These are phyloP conservation scores for Plasmodiophora brassicae DNA, from an alignment of 208 protist genomes.

Conservation along the genomic window DNA sequence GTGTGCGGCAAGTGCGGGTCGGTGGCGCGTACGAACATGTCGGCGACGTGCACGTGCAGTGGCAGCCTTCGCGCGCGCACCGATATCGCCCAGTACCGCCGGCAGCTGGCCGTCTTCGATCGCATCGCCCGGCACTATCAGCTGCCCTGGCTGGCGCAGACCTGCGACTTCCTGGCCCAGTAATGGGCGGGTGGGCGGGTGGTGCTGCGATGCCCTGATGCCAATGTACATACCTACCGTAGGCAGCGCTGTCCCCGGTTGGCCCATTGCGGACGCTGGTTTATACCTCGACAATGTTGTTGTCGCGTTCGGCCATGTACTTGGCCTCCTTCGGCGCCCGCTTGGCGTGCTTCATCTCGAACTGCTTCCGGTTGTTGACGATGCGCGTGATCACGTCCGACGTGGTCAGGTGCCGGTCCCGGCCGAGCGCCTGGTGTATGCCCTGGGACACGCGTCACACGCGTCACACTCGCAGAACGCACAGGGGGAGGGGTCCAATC, in stretches of 20 bases:
- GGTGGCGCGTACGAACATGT: conserved; percentile 19
- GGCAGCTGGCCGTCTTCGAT: too few relatives aligned
- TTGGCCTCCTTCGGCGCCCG: conserved; percentile 42
- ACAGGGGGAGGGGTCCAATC: background rate
- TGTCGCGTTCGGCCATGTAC: background rate
- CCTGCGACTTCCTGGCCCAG: too few relatives aligned
- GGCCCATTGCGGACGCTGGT: too few relatives aligned
- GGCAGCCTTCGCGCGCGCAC: background rate
- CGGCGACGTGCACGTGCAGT: background rate
- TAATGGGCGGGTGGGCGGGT: too few relatives aligned
- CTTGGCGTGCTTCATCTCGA: conserved; percentile 52
- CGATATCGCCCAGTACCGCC: too few relatives aligned
- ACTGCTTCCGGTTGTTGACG: conserved; percentile 52
- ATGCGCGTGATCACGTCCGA: conserved; percentile 58
- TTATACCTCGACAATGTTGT: background rate
- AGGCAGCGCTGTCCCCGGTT: too few relatives aligned
- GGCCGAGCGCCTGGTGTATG: conserved; percentile 18
- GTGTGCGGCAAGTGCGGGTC: conserved; percentile 12
- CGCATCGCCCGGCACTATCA: too few relatives aligned
- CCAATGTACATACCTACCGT: too few relatives aligned
- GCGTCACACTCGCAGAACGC: background rate
- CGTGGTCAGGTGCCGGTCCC: conserved; percentile 43
- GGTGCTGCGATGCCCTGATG: too few relatives aligned
- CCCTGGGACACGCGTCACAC: background rate
- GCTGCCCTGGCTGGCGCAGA: too few relatives aligned